A percentile compares a stretch with the other conserved stretches of the same genome.
Conservation (phyloP, 257 asterid species). For the Voacanga thouarsii region DNA sequence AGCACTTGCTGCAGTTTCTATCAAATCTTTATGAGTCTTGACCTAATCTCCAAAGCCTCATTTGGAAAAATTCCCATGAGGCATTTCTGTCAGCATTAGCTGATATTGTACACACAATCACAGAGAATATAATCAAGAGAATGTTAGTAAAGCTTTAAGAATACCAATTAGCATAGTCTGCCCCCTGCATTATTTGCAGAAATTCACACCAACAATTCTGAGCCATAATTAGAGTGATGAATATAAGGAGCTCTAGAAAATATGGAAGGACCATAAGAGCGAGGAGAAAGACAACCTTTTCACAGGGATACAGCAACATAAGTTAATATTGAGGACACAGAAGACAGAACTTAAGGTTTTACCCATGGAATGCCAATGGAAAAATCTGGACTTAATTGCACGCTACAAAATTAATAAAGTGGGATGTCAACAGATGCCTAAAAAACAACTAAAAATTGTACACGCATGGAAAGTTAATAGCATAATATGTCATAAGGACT, state of each 20-base stretch:
- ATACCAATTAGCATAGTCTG: background rate
- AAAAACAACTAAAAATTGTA: background rate
- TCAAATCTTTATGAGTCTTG: background rate
- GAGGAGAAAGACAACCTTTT: background rate
- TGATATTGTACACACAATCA: background rate
- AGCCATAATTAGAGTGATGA: background rate
- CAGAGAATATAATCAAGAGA: background rate
- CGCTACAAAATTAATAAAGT: background rate
- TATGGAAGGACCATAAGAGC: background rate
- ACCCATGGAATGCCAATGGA: background rate
- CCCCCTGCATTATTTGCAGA: background rate
- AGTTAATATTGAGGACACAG: background rate
- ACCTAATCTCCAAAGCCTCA: background rate
- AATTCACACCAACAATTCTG: background rate
- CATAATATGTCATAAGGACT: background rate
- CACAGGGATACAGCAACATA: background rate
- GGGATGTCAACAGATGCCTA: background rate
- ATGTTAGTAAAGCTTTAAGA: background rate
- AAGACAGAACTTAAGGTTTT: background rate
- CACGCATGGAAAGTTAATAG: background rate
- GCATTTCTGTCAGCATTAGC: background rate
- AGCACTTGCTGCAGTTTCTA: background rate
- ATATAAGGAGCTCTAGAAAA: background rate
- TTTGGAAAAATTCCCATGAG: background rate
- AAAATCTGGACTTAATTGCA: background rate